These are phyloP conservation scores for Pyrrhoderma lamaoense DNA, from an alignment of 1,284 basidiomycete genomes.

Conservation along the genomic window DNA sequence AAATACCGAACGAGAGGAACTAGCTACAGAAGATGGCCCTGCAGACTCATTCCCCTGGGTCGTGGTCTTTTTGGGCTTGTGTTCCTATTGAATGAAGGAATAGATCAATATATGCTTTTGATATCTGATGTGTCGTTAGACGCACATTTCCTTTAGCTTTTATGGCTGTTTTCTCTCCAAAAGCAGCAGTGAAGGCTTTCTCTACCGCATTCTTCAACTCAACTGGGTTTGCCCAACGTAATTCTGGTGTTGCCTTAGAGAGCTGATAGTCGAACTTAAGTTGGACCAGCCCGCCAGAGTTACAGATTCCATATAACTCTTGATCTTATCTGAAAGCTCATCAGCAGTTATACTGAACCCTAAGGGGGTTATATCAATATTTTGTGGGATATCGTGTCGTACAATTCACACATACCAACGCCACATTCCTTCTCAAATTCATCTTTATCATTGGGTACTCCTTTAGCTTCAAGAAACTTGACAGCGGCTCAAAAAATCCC, in stretches of 20 bases:
- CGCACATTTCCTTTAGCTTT: conserved; percentile 69
- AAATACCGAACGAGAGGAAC: conserved; percentile 69
- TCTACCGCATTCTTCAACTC: conserved; percentile 90
- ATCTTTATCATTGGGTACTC: conserved; percentile 55
- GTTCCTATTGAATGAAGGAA: conserved; percentile 3
- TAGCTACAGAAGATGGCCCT: conserved; percentile 27
- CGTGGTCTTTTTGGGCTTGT: conserved; percentile 43
- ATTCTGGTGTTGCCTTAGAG: conserved; percentile 55
- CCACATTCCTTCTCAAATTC: conserved; percentile 83
- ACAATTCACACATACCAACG: conserved; percentile 58
- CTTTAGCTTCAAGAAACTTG: conserved; percentile 66
- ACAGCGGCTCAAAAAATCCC: conserved; percentile 52
- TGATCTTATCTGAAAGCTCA: conserved; percentile 44
- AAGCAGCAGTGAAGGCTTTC: conserved; percentile 62
- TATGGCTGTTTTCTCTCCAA: conserved; percentile 70
- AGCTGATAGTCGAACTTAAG: conserved; percentile 65
- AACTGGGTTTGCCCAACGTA: conserved; percentile 87
- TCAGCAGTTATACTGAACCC: conserved; percentile 75
- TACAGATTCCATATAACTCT: conserved; percentile 58
- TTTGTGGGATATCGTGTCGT: background rate
- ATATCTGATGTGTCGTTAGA: background rate
- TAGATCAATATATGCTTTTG: background rate
- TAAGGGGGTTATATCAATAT: conserved; percentile 28
- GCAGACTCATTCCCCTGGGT: conserved; percentile 25
- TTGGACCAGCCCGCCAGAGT: conserved; percentile 66